Evolutionary conservation across 345 rosid genomes (phyloP), one percentile per base, ranked within the genome.

Genomic region (Garcia nutans): DNA sequence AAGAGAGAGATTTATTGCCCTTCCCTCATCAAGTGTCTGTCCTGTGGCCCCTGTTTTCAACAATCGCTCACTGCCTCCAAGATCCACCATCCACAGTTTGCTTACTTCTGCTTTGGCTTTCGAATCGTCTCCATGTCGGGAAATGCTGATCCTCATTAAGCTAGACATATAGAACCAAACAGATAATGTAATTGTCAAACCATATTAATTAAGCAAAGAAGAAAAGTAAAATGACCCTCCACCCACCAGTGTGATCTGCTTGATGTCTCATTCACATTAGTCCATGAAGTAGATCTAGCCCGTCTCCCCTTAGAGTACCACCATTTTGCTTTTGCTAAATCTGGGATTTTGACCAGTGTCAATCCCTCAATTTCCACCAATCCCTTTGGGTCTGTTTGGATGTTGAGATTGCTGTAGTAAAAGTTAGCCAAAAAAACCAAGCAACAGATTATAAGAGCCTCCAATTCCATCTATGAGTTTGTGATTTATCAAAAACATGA

Each of bases 51-150:
- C 93, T 0, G 97, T 91, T 84, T 95, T 95, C 58, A 90, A 60
- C 73, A 95, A 79, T 61, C 99, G 80, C 82, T 95, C 97, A 22
- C 97, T 93, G n/a, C 99, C 99, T 78, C 97, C 97, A 3, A 95
- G 97, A 88, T 95, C 99, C 58, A 91, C 90, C 97, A 95, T 86
- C 99, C 99, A 93, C 71, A 95, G 83, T 82, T 93, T 93, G 92
- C 97, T 93, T 62, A 84, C 87, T 84, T 90, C 89, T 65, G 82
- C 72, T 85, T 79, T 89, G 41, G 86, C 87, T 64, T 88, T 88
- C 81, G 65, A 73, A 71, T 62, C 83, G 74, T 92, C 87, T 76
- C 86, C 89, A 76, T 61, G 81, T 57, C 88, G 90, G 78, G 78
- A 83, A 79, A 95, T 84, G 73, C 90, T 77, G 86, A 95, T 90